phyloP scores from a whole-genome alignment of 306 rosid species.

The Chamaecrista fasciculata region DNA sequence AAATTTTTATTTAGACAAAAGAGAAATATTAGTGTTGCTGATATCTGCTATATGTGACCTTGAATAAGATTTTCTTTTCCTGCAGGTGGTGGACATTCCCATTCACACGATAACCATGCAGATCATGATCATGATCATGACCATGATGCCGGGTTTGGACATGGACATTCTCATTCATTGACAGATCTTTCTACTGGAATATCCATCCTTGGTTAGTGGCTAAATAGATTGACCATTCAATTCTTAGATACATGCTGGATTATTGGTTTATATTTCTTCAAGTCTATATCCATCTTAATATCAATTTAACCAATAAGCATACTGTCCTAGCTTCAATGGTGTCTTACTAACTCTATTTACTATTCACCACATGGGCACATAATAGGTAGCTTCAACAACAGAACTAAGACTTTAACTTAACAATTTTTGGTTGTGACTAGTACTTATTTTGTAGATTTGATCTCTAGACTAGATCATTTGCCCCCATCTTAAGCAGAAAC shows the following conservation, averaged over 20 bases:
- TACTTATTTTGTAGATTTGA: neutral
- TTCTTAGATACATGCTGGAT: slow-evolving; percentile 19
- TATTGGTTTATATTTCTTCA: slow-evolving; percentile 15
- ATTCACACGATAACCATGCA: slow-evolving; percentile 53
- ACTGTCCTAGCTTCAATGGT: neutral
- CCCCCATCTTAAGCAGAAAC: neutral
- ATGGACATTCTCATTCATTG: slow-evolving; percentile 76
- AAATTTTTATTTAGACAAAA: too few relatives aligned
- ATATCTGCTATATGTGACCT: neutral
- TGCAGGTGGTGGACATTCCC: slow-evolving; percentile 76
- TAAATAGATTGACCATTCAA: slow-evolving; percentile 17
- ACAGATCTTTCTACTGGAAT: slow-evolving; percentile 85
- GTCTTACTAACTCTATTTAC: too few relatives aligned
- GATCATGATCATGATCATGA: slow-evolving; percentile 44
- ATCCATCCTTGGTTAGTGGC: slow-evolving; percentile 77
- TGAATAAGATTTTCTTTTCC: slow-evolving; percentile 24
- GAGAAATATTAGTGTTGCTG: neutral
- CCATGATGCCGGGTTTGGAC: slow-evolving; percentile 44
- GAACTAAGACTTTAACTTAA: neutral
- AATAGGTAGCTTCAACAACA: neutral
- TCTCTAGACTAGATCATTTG: neutral
- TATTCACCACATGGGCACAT: neutral
- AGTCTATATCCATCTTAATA: slow-evolving; percentile 3
- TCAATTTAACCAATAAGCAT: slow-evolving; percentile 8
- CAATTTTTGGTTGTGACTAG: neutral